A percentile compares a stretch with the other conserved stretches of the same genome.
Evolutionary conservation across 305 asterid genomes (phyloP).

Genomic region (Ajuga reptans): DNA sequence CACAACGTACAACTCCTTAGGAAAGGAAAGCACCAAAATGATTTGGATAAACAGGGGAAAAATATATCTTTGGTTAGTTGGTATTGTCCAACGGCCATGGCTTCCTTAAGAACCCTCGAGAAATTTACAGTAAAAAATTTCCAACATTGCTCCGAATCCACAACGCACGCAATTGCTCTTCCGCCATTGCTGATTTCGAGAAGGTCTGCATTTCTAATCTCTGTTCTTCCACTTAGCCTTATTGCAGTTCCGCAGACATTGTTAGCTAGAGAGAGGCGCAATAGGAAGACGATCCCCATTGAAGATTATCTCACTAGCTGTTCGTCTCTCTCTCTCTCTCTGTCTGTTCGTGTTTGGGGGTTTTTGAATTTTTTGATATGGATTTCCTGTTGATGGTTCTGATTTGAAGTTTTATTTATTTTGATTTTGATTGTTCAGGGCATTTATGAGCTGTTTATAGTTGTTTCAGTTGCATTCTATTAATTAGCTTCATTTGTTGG

Average conservation of each 20-base stretch:
- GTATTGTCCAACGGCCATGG: slow-evolving; percentile 36
- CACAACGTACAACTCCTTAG: not conserved
- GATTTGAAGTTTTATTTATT: not conserved
- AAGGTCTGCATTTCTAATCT: slow-evolving; percentile 59
- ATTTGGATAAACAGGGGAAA: slow-evolving; percentile 17
- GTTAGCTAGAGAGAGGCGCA: slow-evolving; percentile 89
- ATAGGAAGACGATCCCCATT: slow-evolving; percentile 56
- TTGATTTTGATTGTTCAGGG: not conserved
- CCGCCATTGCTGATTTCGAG: slow-evolving; percentile 50
- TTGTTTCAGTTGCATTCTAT: too few species aligned
- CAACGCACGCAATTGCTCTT: slow-evolving; percentile 11
- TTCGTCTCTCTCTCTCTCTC: slow-evolving; percentile 27
- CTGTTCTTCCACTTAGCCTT: slow-evolving; percentile 47
- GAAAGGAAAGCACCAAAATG: not conserved
- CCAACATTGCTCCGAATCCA: slow-evolving; percentile 20
- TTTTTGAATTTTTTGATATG: not conserved
- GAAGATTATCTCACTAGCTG: slow-evolving; percentile 61
- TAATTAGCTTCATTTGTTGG: not conserved
- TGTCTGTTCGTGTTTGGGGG: not conserved
- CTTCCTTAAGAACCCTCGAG: slow-evolving; percentile 25
- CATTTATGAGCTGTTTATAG: not conserved
- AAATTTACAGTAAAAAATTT: slow-evolving; percentile 5
- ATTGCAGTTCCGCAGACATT: slow-evolving; percentile 42
- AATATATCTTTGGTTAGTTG: slow-evolving; percentile 19
- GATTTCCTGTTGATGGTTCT: not conserved